Evolutionary conservation across 2,329 filamentous ascomycete species (phyloP).

Genomic region (Alternaria tenuissima): DNA sequence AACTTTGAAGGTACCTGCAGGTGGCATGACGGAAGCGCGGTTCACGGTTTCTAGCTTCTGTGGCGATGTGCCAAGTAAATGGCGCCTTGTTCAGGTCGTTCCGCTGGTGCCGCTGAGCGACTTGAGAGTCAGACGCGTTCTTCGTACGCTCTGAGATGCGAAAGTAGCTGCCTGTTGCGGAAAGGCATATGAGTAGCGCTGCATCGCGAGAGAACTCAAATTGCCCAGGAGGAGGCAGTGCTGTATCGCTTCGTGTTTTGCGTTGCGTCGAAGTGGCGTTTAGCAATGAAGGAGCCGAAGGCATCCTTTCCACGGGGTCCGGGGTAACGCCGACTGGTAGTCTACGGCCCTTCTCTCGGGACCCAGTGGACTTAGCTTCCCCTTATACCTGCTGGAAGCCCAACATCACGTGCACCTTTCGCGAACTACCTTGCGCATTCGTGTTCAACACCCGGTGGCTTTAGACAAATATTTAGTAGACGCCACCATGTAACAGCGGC

Average conservation of each 20-base stretch:
- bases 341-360: conserved; percentile 3
- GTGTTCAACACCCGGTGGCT: neutral
- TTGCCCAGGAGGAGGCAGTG: neutral
- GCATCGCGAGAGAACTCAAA: neutral
- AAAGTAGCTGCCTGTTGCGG: neutral
- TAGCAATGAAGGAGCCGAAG: neutral
- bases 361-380: neutral
- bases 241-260: conserved; percentile 6
- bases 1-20: conserved; percentile 5
- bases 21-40: neutral
- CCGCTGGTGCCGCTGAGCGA: neutral
- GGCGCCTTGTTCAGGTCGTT: neutral
- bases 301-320: neutral
- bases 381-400: neutral
- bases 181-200: neutral
- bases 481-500: conserved; percentile 1
- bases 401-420: neutral
- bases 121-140: neutral
- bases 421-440: neutral
- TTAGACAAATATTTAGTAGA: neutral
- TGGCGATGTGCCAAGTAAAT: neutral
- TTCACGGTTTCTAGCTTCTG: neutral
- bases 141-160: neutral
- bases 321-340: neutral
- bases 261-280: conserved; percentile 1